These are phyloP conservation scores for Aspergillus viridinutans DNA, from an alignment of 2,329 filamentous ascomycete species.

Conservation along the genomic window DNA sequence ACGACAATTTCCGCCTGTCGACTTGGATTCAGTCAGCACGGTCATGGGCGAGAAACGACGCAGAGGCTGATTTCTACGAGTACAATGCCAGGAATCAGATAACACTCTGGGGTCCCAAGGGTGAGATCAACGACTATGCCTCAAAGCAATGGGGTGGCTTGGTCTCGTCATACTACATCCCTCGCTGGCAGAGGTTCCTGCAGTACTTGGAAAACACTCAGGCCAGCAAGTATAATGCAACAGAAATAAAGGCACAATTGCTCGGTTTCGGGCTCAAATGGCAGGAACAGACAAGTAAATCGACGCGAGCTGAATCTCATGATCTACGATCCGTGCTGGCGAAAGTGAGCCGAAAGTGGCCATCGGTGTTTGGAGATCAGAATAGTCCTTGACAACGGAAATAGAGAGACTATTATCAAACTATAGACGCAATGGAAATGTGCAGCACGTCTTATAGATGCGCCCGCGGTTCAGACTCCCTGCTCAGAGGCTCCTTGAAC, in stretches of 20 bases:
- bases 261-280: not conserved
- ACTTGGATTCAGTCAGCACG: constrained; percentile 42
- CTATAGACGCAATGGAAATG: not conserved
- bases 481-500: constrained; percentile 1
- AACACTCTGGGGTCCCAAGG: constrained; percentile 48
- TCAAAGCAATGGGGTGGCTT: constrained; percentile 49
- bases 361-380: not conserved
- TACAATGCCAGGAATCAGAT: constrained; percentile 50
- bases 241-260: not conserved
- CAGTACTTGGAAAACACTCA: constrained; percentile 23
- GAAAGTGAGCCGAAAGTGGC: not conserved
- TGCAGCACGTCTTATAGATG: not conserved
- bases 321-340: not conserved
- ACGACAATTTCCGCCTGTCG: constrained; percentile 40
- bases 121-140: constrained; percentile 50
- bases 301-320: not conserved
- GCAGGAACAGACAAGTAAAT: not conserved
- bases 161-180: constrained; percentile 44
- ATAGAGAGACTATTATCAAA: not conserved
- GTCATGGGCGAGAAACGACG: constrained; percentile 23
- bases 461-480: not conserved
- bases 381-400: not conserved
- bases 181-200: constrained; percentile 46
- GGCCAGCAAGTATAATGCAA: not conserved
- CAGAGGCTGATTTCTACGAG: constrained; percentile 36